phyloP scores from a whole-genome alignment of 148 eudicot species.

The Cornus suecica region DNA sequence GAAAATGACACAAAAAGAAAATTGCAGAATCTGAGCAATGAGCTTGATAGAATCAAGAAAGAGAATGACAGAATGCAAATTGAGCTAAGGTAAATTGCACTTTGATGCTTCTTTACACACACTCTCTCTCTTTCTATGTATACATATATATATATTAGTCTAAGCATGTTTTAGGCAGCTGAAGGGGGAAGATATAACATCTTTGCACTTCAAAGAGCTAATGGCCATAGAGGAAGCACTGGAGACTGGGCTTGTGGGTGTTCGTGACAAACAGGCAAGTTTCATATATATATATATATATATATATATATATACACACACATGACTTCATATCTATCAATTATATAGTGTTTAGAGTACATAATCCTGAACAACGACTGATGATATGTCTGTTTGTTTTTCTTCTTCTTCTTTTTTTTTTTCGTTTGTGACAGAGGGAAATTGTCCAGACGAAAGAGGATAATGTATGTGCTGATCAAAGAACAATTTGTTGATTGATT shows the following conservation, averaged over 20 bases:
- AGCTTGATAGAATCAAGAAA: conserved; percentile 70
- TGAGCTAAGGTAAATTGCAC: conserved; percentile 53
- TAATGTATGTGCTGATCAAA: conserved; percentile 37
- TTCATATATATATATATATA: too few relatives aligned
- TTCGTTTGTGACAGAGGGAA: conserved; percentile 49
- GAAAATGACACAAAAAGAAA: background rate
- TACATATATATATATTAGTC: background rate
- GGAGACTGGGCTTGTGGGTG: conserved; percentile 42
- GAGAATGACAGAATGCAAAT: conserved; percentile 75
- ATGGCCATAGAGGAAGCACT: conserved; percentile 59
- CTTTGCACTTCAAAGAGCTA: conserved; percentile 56
- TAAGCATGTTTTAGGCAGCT: conserved; percentile 48
- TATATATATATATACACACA: too few relatives aligned
- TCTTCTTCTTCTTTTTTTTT: background rate
- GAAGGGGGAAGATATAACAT: conserved; percentile 70
- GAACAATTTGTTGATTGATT: background rate
- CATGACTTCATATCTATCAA: background rate
- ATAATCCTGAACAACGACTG: background rate
- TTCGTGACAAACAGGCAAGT: conserved; percentile 54
- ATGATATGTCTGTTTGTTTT: too few relatives aligned
- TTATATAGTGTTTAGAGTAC: background rate
- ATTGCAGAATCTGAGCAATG: conserved; percentile 56
- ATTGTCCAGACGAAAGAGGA: conserved; percentile 35
- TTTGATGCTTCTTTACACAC: background rate
- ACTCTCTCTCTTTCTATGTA: background rate